phyloP scores from a whole-genome alignment of 768 basidiomycete genomes.

The Hysterangium stoloniferum region DNA sequence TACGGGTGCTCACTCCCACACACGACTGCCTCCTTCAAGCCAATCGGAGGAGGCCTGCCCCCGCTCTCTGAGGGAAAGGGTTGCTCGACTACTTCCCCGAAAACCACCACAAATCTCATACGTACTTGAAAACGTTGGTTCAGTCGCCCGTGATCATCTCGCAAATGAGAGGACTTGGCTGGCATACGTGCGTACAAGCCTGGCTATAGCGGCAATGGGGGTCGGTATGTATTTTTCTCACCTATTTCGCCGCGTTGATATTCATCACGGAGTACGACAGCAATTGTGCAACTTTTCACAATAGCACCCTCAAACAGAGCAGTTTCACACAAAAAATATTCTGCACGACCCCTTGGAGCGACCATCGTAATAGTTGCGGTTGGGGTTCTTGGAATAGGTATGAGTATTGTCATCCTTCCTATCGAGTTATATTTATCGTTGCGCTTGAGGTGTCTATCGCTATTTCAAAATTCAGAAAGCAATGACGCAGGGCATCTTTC shows the following conservation, averaged over 20 bases:
- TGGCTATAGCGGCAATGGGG: slow-evolving; percentile 41
- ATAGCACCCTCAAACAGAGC: slow-evolving; percentile 24
- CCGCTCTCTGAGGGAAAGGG: no score
- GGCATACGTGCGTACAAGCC: slow-evolving; percentile 44
- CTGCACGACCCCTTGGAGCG: slow-evolving; percentile 39
- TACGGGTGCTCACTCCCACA: no score
- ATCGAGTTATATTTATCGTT: not conserved
- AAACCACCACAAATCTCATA: slow-evolving; percentile 20
- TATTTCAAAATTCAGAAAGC: slow-evolving; percentile 35
- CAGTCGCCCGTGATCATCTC: slow-evolving; percentile 45
- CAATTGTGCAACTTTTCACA: slow-evolving; percentile 41
- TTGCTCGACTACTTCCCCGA: no score
- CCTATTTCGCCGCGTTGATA: not conserved
- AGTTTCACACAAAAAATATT: slow-evolving; percentile 12
- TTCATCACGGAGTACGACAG: slow-evolving; percentile 18
- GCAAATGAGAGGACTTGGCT: slow-evolving; percentile 44
- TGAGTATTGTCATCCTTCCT: slow-evolving; percentile 1
- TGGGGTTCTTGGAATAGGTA: slow-evolving; percentile 28
- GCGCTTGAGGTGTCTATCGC: slow-evolving; percentile 26
- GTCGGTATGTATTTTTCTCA: slow-evolving; percentile 31
- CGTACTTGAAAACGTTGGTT: slow-evolving; percentile 38
- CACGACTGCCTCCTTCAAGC: no score
- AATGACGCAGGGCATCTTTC: slow-evolving; percentile 32
- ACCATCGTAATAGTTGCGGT: slow-evolving; percentile 31
- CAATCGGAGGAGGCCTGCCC: no score